phyloP scores from a whole-genome alignment of 345 rosid species.

The Arabis hirsuta region DNA sequence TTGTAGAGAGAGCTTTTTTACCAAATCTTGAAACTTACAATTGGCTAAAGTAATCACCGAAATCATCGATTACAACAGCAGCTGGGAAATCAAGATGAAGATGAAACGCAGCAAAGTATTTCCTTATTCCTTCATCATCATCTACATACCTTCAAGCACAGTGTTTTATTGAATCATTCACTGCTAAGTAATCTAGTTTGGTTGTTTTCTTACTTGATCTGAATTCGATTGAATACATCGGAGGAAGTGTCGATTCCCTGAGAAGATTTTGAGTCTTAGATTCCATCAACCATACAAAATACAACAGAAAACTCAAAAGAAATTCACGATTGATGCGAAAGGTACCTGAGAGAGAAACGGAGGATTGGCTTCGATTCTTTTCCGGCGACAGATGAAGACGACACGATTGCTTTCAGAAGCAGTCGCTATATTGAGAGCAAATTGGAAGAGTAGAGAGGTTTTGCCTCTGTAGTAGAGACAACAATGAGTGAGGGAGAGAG shows the following conservation, averaged over 20 bases:
- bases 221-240: slow-evolving; percentile 60
- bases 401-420: slow-evolving; percentile 45
- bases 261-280: not conserved
- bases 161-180: not conserved
- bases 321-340: not conserved
- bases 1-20: no score
- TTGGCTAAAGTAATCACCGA: slow-evolving; percentile 68
- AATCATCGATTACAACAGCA: slow-evolving; percentile 76
- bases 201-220: slow-evolving; percentile 66
- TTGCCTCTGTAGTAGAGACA: slow-evolving; percentile 67
- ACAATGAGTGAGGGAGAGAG: not conserved
- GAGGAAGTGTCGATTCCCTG: slow-evolving; percentile 74
- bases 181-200: not conserved
- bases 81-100: slow-evolving; percentile 55
- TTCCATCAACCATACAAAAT: slow-evolving; percentile 3
- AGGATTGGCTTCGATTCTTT: slow-evolving; percentile 62
- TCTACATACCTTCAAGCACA: slow-evolving; percentile 65
- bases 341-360: slow-evolving; percentile 75
- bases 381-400: slow-evolving; percentile 73
- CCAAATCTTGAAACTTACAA: slow-evolving; percentile 49
- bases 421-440: slow-evolving; percentile 60
- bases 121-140: slow-evolving; percentile 73
- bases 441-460: slow-evolving; percentile 83
- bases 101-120: slow-evolving; percentile 91
- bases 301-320: not conserved